Percentiles rank a stretch among this genome's conserved stretches.
These are phyloP conservation scores for Podaxis sp. DNA, from an alignment of 768 basidiomycete species.

Conservation along the genomic window DNA sequence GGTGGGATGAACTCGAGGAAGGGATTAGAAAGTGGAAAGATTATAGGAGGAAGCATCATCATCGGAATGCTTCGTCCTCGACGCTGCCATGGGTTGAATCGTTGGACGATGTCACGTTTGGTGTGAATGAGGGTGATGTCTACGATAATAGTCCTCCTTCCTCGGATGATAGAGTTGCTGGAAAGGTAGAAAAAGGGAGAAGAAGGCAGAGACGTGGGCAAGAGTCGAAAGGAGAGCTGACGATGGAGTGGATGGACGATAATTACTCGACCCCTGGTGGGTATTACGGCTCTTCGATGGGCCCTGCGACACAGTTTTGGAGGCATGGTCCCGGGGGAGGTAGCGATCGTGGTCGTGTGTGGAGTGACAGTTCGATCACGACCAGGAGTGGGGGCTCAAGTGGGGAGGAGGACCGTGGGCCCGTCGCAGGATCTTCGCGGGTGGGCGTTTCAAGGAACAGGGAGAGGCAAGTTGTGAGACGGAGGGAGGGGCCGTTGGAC, in stretches of 20 bases:
- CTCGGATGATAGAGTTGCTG: no score
- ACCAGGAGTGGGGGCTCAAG: not conserved
- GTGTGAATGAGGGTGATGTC: not conserved
- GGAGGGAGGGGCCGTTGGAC: conserved; percentile 8
- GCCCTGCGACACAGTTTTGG: conserved; percentile 10
- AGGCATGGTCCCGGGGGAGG: conserved; percentile 4
- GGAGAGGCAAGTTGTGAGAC: not conserved
- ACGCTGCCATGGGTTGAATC: conserved; percentile 9
- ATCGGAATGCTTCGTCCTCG: conserved; percentile 1
- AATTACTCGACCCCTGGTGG: conserved; percentile 12
- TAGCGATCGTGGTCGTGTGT: not conserved
- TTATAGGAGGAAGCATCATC: conserved; percentile 4
- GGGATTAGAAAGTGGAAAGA: conserved; percentile 4
- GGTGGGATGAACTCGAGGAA: not conserved
- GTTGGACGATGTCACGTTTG: conserved; percentile 6
- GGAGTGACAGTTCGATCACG: not conserved
- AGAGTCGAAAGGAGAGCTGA: conserved; percentile 8
- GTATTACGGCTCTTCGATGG: conserved; percentile 13
- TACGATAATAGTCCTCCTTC: not conserved
- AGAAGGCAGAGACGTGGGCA: not conserved
- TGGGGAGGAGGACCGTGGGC: not conserved
- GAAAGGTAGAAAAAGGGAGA: not conserved
- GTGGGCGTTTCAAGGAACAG: not conserved
- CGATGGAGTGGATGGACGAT: conserved; percentile 14
- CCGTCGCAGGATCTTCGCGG: not conserved